Base-by-base conservation (phyloP, 2,329 filamentous ascomycete genomes). In the Hymenotorrendiella dingleyae region DNA sequence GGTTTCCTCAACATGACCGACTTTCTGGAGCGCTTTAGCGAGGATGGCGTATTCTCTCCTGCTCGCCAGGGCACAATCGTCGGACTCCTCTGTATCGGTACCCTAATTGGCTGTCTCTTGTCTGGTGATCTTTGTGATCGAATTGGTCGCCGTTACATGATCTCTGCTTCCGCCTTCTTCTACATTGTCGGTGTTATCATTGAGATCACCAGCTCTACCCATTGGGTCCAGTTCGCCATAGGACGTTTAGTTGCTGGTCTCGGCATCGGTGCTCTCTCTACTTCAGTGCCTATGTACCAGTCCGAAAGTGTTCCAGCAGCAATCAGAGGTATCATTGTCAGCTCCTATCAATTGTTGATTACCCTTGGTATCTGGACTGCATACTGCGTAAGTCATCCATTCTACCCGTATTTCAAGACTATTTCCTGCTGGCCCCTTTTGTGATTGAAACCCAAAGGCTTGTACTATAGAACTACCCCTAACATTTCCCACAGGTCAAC, bases 211-310 rank as follows among this genome's bases (percentile, higher is more conserved):
- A 78, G 78, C 0, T 54, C 63, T 1, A 57, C 51, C 3, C 62
- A 63, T 32, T 85, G 81, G 81, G 76, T 73, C 45, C 81, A 84
- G 54, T 73, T 84, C 45, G 79, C 79, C 21, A 61, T 81, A 14
- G 82, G 81, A 36, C 71, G 82, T 33, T 71, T 80, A 51, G 71
- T 83, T n/a, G 81, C 78, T 19, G 81, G 82, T 52, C 59, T 83
- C 2, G 80, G 80, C 16, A 77, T 86, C 35, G 82, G 82, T 21
- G 70, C 74, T 16, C 67, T 84, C 0, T 81, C 76, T 5, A 80
- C 82, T 30, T 66, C 78, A 20, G 78, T 81, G 1, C 78, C 78
- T 36, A 80, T 86, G 76, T 85, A 85, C 54, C 79, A 84, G 58
- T 76, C 72, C 12, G 82, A 86, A 62, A 79, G 73, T 43, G 75